These are phyloP conservation scores for Tuber melanosporum DNA, from an alignment of 495 filamentous ascomycete genomes.

Conservation along the genomic window DNA sequence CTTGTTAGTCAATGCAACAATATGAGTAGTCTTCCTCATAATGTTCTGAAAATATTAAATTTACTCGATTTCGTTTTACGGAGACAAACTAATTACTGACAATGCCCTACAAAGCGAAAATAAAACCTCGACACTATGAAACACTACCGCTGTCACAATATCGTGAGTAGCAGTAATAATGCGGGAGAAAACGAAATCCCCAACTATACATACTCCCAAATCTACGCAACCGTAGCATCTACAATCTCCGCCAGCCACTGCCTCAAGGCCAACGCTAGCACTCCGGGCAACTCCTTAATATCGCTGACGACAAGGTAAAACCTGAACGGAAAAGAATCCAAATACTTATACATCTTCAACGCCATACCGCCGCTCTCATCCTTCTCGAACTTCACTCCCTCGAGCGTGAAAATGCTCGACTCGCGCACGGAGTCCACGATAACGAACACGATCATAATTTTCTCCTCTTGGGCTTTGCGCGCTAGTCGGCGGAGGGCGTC, in stretches of 20 bases:
- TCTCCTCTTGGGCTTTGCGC: constrained; percentile 78
- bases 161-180: neutral
- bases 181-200: neutral
- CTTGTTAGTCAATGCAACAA: neutral
- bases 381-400: constrained; percentile 66
- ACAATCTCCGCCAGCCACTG: constrained; percentile 96
- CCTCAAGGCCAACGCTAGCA: constrained; percentile 78
- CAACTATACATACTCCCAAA: neutral
- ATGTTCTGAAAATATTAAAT: neutral
- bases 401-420: constrained; percentile 67
- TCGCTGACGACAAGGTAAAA: constrained; percentile 93
- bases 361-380: constrained; percentile 59
- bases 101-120: neutral
- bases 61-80: neutral
- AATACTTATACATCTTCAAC: constrained; percentile 74
- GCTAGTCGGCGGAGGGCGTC: constrained; percentile 74
- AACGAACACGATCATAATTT: constrained; percentile 97
- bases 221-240: constrained; percentile 45
- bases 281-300: constrained; percentile 79
- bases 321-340: constrained; percentile 91
- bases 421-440: constrained; percentile 74
- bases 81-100: neutral
- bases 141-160: neutral
- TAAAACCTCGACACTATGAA: neutral
- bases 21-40: neutral